Evolutionary conservation across 257 asterid genomes (phyloP), one percentile per base, ranked within the genome.

Genomic region (Marsdenia floribunda): DNA sequence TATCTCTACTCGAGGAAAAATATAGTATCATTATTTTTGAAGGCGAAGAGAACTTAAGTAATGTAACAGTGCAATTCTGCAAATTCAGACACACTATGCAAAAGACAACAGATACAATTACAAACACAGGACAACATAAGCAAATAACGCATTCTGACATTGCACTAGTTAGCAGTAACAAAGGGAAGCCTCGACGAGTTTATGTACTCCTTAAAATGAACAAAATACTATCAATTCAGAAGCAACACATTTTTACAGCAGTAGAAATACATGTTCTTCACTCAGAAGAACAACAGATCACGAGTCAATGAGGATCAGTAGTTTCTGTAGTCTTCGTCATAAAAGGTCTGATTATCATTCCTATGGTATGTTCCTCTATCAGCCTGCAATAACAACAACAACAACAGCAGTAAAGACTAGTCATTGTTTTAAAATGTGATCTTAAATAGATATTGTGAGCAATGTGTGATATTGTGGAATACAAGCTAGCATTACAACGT

Each of bases 261-360:
- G 73, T 75, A 67, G 44, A 72, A 61, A 58, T 66, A 65, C 1
- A 53, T 18, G 6, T 47, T 37, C 58, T 11, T 3, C 33, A 49
- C 74, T 44, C 67, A 50, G 57, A 76, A 35, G 75, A 47, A 65
- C 52, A 15, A 59, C 52, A 14, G 57, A 71, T 42, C 26, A 21
- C 63, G 35, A 14, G 59, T 61, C 26, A 47, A 60, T 75, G 49
- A 68, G 33, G 18, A 3, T 38, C 64, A 72, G 86, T 90, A 89
- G 84, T 88, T 85, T 83, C 85, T 78, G 81, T 88, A 72, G 42
- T 90, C 88, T 16, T 90, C 95, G 14, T 82, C 89, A 18, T 82
- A 84, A 73, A 75, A 79, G 3, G 82, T 76, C 80, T 80, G 80
- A 66, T 80, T 78, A 80, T 65, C 73, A 80, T 74, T 80, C 77